These are phyloP conservation scores for Colletotrichum simmondsii DNA, from an alignment of 2,329 filamentous ascomycete genomes.

Conservation along the genomic window DNA sequence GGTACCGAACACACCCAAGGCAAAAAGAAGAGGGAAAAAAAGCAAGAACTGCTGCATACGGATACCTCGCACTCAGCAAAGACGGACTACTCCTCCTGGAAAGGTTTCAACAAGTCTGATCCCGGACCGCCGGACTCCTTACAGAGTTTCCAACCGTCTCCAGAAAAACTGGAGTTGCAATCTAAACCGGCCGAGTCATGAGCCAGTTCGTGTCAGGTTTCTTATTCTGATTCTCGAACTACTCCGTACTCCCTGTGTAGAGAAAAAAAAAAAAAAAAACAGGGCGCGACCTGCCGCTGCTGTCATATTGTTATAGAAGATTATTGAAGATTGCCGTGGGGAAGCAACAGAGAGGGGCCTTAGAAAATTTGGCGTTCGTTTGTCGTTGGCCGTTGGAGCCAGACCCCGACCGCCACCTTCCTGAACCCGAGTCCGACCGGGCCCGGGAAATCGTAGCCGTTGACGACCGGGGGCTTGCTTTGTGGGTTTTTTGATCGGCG, in stretches of 20 bases:
- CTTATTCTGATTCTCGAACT: background rate
- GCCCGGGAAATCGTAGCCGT: background rate
- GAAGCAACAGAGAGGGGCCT: background rate
- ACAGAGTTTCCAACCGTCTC: conserved; percentile 13
- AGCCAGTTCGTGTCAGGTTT: conserved; percentile 24
- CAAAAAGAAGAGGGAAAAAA: background rate
- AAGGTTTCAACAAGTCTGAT: conserved; percentile 18
- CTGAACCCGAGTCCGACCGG: conserved; percentile 10
- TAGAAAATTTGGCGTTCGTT: no score
- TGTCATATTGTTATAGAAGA: background rate
- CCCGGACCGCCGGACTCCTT: conserved; percentile 10
- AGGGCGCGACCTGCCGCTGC: no score
- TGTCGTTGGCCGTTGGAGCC: background rate
- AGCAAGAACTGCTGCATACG: background rate
- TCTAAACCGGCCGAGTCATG: conserved; percentile 28
- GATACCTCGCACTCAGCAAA: background rate
- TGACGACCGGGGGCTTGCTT: background rate
- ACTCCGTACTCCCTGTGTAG: no score
- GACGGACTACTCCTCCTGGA: background rate
- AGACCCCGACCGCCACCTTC: background rate
- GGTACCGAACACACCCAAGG: background rate
- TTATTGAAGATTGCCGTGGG: background rate
- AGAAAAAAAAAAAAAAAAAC: background rate
- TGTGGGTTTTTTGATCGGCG: conserved; percentile 4
- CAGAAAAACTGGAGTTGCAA: conserved; percentile 27